Percentiles rank a stretch among this genome's conserved stretches.
These are phyloP conservation scores for Skeletonema costatum DNA, from an alignment of 108 stramenopile genomes.

Conservation along the genomic window DNA sequence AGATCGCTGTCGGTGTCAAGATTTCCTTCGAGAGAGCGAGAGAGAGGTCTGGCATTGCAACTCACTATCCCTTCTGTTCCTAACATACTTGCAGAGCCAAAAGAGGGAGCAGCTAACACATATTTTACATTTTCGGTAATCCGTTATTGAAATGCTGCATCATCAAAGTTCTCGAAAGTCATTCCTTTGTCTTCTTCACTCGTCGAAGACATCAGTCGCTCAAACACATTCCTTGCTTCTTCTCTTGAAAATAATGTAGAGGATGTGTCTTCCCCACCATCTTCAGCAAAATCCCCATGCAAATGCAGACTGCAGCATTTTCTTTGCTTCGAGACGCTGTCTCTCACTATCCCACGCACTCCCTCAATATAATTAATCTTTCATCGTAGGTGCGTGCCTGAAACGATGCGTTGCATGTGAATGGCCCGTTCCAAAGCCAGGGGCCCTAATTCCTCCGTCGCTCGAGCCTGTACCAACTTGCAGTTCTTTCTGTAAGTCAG, in stretches of 20 bases:
- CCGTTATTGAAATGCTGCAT: constrained; percentile 15
- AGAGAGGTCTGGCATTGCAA: too few relatives aligned
- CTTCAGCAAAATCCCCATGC: not conserved
- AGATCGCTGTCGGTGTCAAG: too few relatives aligned
- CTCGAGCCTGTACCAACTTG: constrained; percentile 37
- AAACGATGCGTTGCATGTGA: constrained; percentile 40
- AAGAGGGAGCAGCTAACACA: not conserved
- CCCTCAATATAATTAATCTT: constrained; percentile 30
- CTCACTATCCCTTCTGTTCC: too few relatives aligned
- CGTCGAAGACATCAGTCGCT: constrained; percentile 24
- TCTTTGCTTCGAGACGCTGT: constrained; percentile 39
- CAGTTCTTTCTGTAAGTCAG: constrained; percentile 41
- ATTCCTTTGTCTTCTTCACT: not conserved
- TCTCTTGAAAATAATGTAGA: constrained; percentile 15
- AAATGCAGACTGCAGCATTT: constrained; percentile 34
- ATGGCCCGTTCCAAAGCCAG: constrained; percentile 41
- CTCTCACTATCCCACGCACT: constrained; percentile 44
- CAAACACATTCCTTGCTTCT: constrained; percentile 30
- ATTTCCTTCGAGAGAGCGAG: too few relatives aligned
- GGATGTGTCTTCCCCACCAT: constrained; percentile 6
- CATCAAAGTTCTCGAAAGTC: constrained; percentile 1
- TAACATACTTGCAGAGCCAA: too few relatives aligned
- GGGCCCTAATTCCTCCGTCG: constrained; percentile 37
- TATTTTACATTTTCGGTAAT: not conserved
- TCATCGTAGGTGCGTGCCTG: constrained; percentile 34